A percentile compares a stretch with the other conserved stretches of the same genome.
Evolutionary conservation across 805 yeast species (phyloP).

Genomic region (Candida boleticola): DNA sequence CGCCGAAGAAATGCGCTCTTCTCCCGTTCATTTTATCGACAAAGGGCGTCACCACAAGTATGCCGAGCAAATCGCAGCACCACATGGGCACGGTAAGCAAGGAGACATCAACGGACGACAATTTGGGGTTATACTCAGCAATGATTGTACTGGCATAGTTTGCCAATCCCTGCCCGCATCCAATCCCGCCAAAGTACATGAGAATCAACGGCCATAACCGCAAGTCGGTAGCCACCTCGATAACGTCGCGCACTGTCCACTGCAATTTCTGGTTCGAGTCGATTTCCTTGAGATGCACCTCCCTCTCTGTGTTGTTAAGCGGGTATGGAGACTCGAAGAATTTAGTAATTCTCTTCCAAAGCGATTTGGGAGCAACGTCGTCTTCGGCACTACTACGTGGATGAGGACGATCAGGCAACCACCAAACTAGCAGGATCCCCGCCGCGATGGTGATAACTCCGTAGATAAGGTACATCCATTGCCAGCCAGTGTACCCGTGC

Average conservation of each 20-base stretch:
- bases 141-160: constrained; percentile 82
- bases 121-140: constrained; percentile 56
- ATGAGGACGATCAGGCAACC: constrained; percentile 81
- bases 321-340: constrained; percentile 42
- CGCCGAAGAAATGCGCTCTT: constrained; percentile 61
- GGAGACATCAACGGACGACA: constrained; percentile 67
- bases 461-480: constrained; percentile 79
- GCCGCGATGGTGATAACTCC: constrained; percentile 65
- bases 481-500: constrained; percentile 78
- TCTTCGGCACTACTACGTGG: constrained; percentile 12
- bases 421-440: constrained; percentile 70
- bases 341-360: constrained; percentile 18
- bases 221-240: constrained; percentile 53
- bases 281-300: constrained; percentile 61
- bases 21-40: constrained; percentile 64
- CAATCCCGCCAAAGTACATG: constrained; percentile 92
- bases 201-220: constrained; percentile 78
- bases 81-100: constrained; percentile 85
- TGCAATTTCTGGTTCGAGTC: constrained; percentile 43
- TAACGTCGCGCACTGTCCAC: constrained; percentile 65
- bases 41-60: constrained; percentile 71
- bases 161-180: constrained; percentile 83
- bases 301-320: constrained; percentile 50
- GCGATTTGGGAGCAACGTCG: constrained; percentile 12
- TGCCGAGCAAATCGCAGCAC: constrained; percentile 79